Conservation (phyloP, 371 early-diverging fungal species). For the Mortierella sp. region DNA sequence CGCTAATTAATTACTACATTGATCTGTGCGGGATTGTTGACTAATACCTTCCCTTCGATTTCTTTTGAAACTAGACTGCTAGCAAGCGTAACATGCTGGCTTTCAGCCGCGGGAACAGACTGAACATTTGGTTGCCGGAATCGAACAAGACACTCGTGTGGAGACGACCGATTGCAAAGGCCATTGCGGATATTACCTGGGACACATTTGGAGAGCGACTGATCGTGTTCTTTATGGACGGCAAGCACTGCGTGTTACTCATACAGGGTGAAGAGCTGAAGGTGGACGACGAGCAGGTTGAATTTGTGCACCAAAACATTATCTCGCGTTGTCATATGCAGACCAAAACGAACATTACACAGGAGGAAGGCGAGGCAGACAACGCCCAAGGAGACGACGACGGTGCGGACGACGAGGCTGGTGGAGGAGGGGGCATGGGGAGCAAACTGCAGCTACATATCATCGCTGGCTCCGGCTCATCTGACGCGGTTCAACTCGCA, state of each 20-base stretch:
- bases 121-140: conserved; percentile 34
- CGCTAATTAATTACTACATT: neutral
- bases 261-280: conserved; percentile 11
- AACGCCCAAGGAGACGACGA: conserved; percentile 66
- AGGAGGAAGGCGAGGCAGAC: conserved; percentile 67
- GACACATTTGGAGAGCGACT: conserved; percentile 17
- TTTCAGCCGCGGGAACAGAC: conserved; percentile 37
- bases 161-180: conserved; percentile 39
- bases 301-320: conserved; percentile 30
- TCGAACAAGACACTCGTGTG: conserved; percentile 22
- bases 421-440: conserved; percentile 29
- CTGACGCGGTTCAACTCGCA: conserved; percentile 18
- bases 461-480: conserved; percentile 24
- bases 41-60: neutral
- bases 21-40: neutral
- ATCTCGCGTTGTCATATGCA: conserved; percentile 50
- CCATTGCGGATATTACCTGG: conserved; percentile 45
- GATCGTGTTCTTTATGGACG: conserved; percentile 49
- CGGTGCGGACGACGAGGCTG: conserved; percentile 60
- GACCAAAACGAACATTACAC: conserved; percentile 34
- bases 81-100: conserved; percentile 21
- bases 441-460: conserved; percentile 49
- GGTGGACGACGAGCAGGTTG: conserved; percentile 26
- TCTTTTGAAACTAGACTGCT: conserved; percentile 9
- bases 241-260: conserved; percentile 33